A percentile compares a stretch with the other conserved stretches of the same genome.
phyloP scores from a whole-genome alignment of 108 stramenopile species.

The Aurantiochytrium sp. region DNA sequence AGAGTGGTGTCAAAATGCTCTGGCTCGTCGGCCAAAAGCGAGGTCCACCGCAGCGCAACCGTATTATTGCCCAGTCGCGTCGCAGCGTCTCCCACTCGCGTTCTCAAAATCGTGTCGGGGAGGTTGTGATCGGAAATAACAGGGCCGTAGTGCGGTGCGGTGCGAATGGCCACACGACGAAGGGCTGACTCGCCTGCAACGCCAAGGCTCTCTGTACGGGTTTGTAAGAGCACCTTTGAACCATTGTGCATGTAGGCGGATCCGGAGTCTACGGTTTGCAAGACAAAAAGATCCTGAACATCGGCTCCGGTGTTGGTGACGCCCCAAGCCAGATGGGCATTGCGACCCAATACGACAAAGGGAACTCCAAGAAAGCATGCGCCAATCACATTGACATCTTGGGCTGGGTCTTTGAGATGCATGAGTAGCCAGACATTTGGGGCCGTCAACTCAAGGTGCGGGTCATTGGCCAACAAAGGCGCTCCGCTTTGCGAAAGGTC shows the following conservation, averaged over 20 bases:
- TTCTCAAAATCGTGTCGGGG: background rate
- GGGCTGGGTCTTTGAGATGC: background rate
- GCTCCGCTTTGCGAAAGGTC: background rate
- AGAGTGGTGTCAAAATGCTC: slow-evolving; percentile 10
- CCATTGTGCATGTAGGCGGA: background rate
- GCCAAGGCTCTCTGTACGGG: background rate
- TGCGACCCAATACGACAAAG: slow-evolving; percentile 15
- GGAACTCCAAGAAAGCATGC: slow-evolving; percentile 9
- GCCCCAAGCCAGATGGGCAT: slow-evolving; percentile 16
- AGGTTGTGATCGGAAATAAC: slow-evolving; percentile 1
- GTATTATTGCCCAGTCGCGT: background rate
- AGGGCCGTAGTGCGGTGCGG: slow-evolving; percentile 12
- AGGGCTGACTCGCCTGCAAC: background rate
- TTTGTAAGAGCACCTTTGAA: background rate
- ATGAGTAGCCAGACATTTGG: slow-evolving; percentile 11
- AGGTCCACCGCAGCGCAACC: slow-evolving; percentile 15
- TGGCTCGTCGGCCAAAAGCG: background rate
- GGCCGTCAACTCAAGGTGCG: slow-evolving; percentile 11
- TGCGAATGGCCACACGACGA: background rate
- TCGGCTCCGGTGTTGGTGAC: slow-evolving; percentile 26
- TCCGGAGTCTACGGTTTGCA: background rate
- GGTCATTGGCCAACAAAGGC: slow-evolving; percentile 23
- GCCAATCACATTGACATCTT: background rate
- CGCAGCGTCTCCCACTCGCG: background rate
- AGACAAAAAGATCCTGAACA: slow-evolving; percentile 19